phyloP scores from a whole-genome alignment of 305 asterid species.

The Solanum hybrid region DNA sequence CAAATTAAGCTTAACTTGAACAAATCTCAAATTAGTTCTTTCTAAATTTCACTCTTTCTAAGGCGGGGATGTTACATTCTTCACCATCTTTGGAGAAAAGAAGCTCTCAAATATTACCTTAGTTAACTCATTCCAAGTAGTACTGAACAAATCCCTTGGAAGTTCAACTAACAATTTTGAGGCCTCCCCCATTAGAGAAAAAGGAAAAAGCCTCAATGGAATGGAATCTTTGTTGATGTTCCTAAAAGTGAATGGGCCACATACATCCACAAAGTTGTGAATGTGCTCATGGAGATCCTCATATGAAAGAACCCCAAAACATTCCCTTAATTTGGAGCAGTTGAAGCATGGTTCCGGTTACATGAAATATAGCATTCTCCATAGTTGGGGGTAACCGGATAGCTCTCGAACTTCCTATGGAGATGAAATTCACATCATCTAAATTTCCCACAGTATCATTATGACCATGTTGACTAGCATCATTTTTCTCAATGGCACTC shows the following conservation, averaged over 20 bases:
- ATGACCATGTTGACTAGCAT: neutral
- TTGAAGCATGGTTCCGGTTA: neutral
- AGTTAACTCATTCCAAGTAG: too few species aligned
- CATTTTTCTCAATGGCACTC: neutral
- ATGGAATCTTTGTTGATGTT: neutral
- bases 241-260: neutral
- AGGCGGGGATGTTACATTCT: too few species aligned
- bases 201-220: neutral
- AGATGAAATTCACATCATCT: neutral
- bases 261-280: neutral
- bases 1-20: too few species aligned
- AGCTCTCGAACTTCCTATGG: neutral
- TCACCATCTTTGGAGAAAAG: neutral
- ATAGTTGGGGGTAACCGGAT: neutral
- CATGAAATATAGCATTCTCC: neutral
- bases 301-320: neutral
- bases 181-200: neutral
- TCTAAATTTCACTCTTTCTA: too few species aligned
- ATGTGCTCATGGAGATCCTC: neutral
- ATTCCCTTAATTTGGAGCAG: neutral
- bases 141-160: neutral
- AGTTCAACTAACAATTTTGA: neutral
- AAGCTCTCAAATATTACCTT: neutral
- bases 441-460: neutral
- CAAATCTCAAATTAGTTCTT: too few species aligned